These are phyloP conservation scores for Scheffersomyces coipomensis DNA, from an alignment of 805 yeast genomes.

Conservation along the genomic window DNA sequence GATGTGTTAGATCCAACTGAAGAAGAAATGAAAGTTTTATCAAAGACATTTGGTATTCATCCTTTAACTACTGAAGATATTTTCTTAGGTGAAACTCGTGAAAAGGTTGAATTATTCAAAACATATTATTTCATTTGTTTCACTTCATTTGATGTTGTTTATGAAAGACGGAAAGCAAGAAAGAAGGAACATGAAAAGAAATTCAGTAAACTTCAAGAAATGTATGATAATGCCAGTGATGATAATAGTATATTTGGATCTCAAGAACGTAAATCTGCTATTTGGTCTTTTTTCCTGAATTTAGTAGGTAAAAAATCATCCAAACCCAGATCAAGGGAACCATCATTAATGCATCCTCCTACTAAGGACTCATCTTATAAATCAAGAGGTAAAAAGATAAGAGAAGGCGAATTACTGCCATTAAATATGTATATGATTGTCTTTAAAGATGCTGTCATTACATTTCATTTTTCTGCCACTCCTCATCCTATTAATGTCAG, in stretches of 20 bases:
- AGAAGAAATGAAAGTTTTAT: constrained; percentile 90
- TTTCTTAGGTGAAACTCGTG: constrained; percentile 88
- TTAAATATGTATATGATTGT: constrained; percentile 91
- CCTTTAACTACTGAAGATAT: constrained; percentile 97
- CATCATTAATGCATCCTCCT: constrained; percentile 6
- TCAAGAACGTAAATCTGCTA: constrained; percentile 12
- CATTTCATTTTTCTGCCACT: constrained; percentile 92
- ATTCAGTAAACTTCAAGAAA: constrained; percentile 34
- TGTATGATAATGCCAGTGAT: constrained; percentile 22
- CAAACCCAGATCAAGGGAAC: constrained; percentile 2
- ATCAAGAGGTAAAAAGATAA: constrained; percentile 28
- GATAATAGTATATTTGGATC: constrained; percentile 13
- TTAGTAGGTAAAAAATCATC: constrained; percentile 6
- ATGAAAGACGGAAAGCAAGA: constrained; percentile 59
- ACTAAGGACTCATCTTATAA: constrained; percentile 18
- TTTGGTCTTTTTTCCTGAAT: constrained; percentile 13
- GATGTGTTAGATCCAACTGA: constrained; percentile 93
- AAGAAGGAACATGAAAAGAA: constrained; percentile 46
- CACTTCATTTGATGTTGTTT: constrained; percentile 59
- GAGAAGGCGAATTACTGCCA: constrained; percentile 72
- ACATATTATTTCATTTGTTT: constrained; percentile 92
- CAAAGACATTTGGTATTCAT: constrained; percentile 91
- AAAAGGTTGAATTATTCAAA: constrained; percentile 89
- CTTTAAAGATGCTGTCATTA: constrained; percentile 84
- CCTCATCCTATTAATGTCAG: constrained; percentile 96